phyloP scores from a whole-genome alignment of 345 rosid species.

The Eucalyptus curtisii region DNA sequence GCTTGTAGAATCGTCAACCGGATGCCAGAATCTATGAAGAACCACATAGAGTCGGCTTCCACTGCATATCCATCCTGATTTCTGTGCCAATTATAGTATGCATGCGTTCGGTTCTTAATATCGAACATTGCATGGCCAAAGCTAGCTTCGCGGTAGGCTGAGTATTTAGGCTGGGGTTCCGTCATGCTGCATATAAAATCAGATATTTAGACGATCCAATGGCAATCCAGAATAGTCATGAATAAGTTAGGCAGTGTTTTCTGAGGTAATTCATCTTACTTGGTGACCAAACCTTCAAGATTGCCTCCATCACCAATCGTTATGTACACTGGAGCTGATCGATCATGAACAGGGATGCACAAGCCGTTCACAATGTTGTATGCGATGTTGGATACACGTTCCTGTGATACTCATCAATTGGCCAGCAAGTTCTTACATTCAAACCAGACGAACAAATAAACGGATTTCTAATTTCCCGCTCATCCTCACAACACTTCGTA shows the following conservation, averaged over 20 bases:
- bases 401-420: constrained; percentile 17
- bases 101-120: constrained; percentile 77
- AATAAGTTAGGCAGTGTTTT: neutral
- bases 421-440: neutral
- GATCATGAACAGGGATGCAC: constrained; percentile 51
- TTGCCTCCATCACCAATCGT: constrained; percentile 91
- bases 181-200: constrained; percentile 48
- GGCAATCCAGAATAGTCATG: neutral
- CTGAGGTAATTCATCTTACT: constrained; percentile 16
- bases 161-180: constrained; percentile 80
- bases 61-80: constrained; percentile 76
- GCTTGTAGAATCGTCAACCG: constrained; percentile 37
- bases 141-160: constrained; percentile 86
- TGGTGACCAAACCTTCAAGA: constrained; percentile 59
- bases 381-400: constrained; percentile 70
- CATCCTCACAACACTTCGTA: neutral
- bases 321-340: constrained; percentile 68
- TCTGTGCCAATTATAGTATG: constrained; percentile 68
- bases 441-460: neutral
- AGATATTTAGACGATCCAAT: neutral
- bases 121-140: constrained; percentile 81
- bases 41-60: constrained; percentile 80
- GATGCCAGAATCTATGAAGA: constrained; percentile 59
- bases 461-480: neutral
- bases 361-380: constrained; percentile 49